Evolutionary conservation across 371 early-diverging fungal genomes (phyloP), one percentile per base, ranked within the genome.

Genomic region (Blakeslea trispora): DNA sequence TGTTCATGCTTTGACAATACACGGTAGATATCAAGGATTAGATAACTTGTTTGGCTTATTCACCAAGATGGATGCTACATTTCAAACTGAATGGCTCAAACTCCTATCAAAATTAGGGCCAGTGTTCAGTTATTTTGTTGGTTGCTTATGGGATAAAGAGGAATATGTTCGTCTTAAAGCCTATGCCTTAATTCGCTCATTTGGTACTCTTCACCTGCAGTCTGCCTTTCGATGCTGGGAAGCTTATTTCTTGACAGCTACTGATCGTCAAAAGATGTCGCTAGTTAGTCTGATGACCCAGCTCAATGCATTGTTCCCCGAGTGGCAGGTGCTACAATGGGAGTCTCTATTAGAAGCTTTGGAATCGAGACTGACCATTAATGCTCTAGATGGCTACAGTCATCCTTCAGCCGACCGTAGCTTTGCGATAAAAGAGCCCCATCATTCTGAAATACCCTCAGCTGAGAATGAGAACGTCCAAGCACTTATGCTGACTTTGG

Each of bases 201-300:
- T 82, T 55, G 72, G 72, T 21, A 71, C 77, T 0, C 46, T 72
- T 10, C 79, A 80, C 50, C 39, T 80, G 13, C 62, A 74, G 18
- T 74, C 81, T 8, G 82, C 81, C 0, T 73, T 82, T 23, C 70
- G 81, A 40, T 82, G 82, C 34, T 82, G 80, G 82, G 81, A 82
- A 59, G 80, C 74, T 9, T 78, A 80, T 50, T 82, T 82, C 45
- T 48, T 74, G 49, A 69, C 65, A n/a, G 75, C 81, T 1, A 71
- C 58, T 8, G 69, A 70, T 32, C 48, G 66, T 21, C 74, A 82
- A 59, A 60, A 55, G 24, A 68, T 66, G 21, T 42, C 70, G 0
- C 53, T 80, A 4, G 57, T 74, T 22, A 74, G 74, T 41, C 45
- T 75, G 19, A 82, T 82, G 82, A 70, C 73, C 22, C 74, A 72